Conservation (phyloP, 371 early-diverging fungal genomes). For the Mucor plumbeus region DNA sequence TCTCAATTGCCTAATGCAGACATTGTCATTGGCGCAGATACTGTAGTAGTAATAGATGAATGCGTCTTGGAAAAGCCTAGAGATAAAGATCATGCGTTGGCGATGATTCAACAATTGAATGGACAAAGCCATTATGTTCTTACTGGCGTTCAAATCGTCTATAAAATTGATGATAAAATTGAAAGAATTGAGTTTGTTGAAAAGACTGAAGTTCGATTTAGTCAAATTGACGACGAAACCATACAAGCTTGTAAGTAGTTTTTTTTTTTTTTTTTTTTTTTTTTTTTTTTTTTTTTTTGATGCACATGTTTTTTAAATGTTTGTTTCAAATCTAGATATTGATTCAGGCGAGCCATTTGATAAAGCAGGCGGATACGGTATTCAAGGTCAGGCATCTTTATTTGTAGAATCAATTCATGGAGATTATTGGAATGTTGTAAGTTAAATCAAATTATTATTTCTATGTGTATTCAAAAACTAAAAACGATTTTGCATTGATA, state of each 20-base stretch:
- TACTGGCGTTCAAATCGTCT: conserved; percentile 68
- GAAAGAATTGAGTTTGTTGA: conserved; percentile 48
- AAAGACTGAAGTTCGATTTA: conserved; percentile 55
- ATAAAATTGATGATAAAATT: conserved; percentile 22
- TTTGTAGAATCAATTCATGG: conserved; percentile 81
- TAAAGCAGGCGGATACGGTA: conserved; percentile 90
- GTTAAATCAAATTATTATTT: conserved; percentile 18
- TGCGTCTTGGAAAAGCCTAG: conserved; percentile 68
- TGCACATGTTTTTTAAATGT: neutral
- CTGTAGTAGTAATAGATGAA: conserved; percentile 69
- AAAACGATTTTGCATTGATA: conserved; percentile 12
- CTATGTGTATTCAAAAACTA: no score
- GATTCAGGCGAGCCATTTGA: conserved; percentile 59
- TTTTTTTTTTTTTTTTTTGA: neutral
- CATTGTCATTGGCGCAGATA: conserved; percentile 83
- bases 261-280: conserved; percentile 6
- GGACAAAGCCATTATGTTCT: conserved; percentile 67
- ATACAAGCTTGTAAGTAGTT: conserved; percentile 67
- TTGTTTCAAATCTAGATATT: conserved; percentile 34
- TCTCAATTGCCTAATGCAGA: conserved; percentile 44
- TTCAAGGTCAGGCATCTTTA: conserved; percentile 76
- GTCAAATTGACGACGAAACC: conserved; percentile 48
- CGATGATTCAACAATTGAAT: conserved; percentile 60
- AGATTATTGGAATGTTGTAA: conserved; percentile 75
- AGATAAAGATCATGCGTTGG: conserved; percentile 56